These are phyloP conservation scores for Coniferiporia weirii DNA, from an alignment of 1,284 basidiomycete species.

Conservation along the genomic window DNA sequence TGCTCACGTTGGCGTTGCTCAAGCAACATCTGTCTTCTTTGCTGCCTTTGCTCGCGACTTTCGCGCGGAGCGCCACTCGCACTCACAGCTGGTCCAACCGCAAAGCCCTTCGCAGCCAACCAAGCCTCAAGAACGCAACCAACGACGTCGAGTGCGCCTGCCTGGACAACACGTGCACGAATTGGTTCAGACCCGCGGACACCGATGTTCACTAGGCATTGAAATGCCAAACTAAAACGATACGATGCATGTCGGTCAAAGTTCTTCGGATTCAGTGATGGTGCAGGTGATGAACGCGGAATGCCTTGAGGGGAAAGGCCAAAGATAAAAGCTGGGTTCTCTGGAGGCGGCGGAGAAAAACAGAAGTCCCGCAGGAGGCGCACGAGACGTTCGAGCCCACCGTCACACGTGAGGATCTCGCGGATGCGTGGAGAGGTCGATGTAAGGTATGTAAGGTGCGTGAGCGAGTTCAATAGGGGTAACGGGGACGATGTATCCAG, in stretches of 20 bases:
- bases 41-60: constrained; percentile 63
- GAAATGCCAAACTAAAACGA: constrained; percentile 89
- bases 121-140: constrained; percentile 93
- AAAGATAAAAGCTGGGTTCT: constrained; percentile 67
- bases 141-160: constrained; percentile 91
- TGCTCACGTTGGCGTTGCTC: constrained; percentile 56
- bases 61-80: constrained; percentile 61
- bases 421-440: constrained; percentile 96
- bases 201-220: constrained; percentile 97
- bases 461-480: constrained; percentile 94
- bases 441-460: constrained; percentile 94
- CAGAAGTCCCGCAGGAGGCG: constrained; percentile 89
- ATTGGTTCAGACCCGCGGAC: constrained; percentile 94
- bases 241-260: constrained; percentile 84
- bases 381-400: constrained; percentile 93
- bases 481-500: constrained; percentile 90
- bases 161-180: constrained; percentile 90
- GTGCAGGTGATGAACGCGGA: constrained; percentile 46
- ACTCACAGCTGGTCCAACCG: constrained; percentile 63
- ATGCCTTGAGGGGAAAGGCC: constrained; percentile 59
- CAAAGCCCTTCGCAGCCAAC: constrained; percentile 79
- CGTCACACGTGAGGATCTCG: constrained; percentile 97
- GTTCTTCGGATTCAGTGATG: constrained; percentile 58
- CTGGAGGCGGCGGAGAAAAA: constrained; percentile 68
- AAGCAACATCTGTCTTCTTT: constrained; percentile 47